These are phyloP conservation scores for Taxillus chinensis DNA, from an alignment of 164 flowering plant species.

Conservation along the genomic window DNA sequence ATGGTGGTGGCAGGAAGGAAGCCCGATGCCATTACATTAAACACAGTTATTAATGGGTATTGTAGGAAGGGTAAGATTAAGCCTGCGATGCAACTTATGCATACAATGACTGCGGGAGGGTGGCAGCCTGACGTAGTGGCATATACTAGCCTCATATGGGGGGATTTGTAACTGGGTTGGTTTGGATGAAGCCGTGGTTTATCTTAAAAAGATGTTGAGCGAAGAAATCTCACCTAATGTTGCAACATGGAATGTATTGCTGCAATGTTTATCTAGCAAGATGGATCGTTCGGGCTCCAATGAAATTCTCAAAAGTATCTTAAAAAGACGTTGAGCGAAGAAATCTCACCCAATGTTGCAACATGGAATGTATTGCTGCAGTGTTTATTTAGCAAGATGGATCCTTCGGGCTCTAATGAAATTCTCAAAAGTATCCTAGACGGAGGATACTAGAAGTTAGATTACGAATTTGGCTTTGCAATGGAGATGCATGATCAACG, in stretches of 20 bases:
- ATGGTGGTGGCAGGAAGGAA: slow-evolving; percentile 53
- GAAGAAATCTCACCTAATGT: slow-evolving; percentile 48
- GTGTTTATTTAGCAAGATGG: slow-evolving; percentile 27
- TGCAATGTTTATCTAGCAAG: slow-evolving; percentile 32
- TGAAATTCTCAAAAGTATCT: slow-evolving; percentile 15
- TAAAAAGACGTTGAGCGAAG: slow-evolving; percentile 29
- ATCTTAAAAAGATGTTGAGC: slow-evolving; percentile 45
- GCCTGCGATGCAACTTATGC: slow-evolving; percentile 36
- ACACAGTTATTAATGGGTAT: slow-evolving; percentile 48
- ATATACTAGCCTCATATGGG: slow-evolving; percentile 54
- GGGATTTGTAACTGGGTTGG: slow-evolving; percentile 45
- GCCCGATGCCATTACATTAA: slow-evolving; percentile 54
- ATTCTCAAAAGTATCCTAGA: slow-evolving; percentile 19
- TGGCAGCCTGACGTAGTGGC: slow-evolving; percentile 45
- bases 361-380: slow-evolving; percentile 63
- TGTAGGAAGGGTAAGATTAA: slow-evolving; percentile 45
- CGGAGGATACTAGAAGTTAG: not conserved
- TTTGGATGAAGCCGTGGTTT: slow-evolving; percentile 42
- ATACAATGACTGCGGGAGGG: slow-evolving; percentile 19
- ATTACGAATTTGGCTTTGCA: too few species aligned
- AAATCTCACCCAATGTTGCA: slow-evolving; percentile 41
- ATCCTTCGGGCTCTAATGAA: slow-evolving; percentile 4
- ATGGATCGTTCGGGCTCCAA: slow-evolving; percentile 9
- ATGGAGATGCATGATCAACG: too few species aligned
- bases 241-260: slow-evolving; percentile 58